Base-by-base conservation (phyloP, 345 rosid genomes). In the Eucalyptus dawsonii region DNA sequence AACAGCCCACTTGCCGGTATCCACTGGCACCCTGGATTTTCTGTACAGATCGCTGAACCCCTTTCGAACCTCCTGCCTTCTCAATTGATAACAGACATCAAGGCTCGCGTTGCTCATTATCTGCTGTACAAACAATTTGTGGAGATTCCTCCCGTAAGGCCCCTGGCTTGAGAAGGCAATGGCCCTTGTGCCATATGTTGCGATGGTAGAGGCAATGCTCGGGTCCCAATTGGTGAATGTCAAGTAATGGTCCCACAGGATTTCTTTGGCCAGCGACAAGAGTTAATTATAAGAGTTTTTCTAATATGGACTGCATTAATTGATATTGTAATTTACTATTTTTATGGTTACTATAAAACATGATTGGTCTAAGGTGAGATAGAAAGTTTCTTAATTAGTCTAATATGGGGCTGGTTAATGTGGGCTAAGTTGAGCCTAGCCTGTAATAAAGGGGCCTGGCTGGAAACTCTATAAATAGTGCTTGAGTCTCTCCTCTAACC, bases 241-340 rank as follows among this genome's bases (percentile, higher is more conserved):
- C 3, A 22, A 50, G 86, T 94, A 94, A 2, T 92, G 92, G 83
- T 93, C 95, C 3, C 93, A 93, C 7, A 90, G 89, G 40, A 94
- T 87, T 45, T 94, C 89, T 87, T 90, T 93, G 11, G 65, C 94
- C 14, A 92, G 86, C 0, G 88, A 17, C 2, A 42, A 6, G 42
- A 40, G 42, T 40, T 40, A 40, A 40, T 1, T 40, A 40, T 40
- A 40, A 40, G 42, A 40, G 42, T 1, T 40, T 40, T 40, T 40
- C 1, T 40, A 40, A 40, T 40, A 1, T 40, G 42, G 42, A 40
- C 2, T 40, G 5, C 42, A 40, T 40, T 40, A 40, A 40, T 40
- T 40, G 42, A 40, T 40, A 40, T 40, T 40, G 42, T 40, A 40
- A 40, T 40, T 40, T 40, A 5, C 42, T 40, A 5, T 40, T 40